Conservation (phyloP, 2,329 filamentous ascomycete genomes). For the Xylariomycetidae sp. region DNA sequence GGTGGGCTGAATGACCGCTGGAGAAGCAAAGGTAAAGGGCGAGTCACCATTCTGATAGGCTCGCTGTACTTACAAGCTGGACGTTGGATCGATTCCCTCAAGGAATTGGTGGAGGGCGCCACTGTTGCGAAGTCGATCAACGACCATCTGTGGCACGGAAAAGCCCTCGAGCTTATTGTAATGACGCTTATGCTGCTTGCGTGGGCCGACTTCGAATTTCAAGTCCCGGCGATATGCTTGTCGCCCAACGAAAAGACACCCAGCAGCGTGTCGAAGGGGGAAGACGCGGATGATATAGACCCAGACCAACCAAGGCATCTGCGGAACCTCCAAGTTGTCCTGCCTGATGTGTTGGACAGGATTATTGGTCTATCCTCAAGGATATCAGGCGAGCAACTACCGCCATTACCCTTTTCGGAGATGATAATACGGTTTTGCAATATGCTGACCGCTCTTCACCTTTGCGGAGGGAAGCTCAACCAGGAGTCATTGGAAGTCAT, state of each 20-base stretch:
- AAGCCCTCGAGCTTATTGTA: slow-evolving; percentile 82
- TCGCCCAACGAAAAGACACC: slow-evolving; percentile 42
- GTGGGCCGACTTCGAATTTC: slow-evolving; percentile 79
- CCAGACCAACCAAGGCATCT: slow-evolving; percentile 46
- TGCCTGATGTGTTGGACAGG: slow-evolving; percentile 70
- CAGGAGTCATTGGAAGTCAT: slow-evolving; percentile 57
- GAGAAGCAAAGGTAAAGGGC: slow-evolving; percentile 73
- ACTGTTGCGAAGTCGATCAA: slow-evolving; percentile 70
- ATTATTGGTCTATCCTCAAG: slow-evolving; percentile 69
- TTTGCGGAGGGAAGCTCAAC: slow-evolving; percentile 57
- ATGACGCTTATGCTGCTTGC: slow-evolving; percentile 77
- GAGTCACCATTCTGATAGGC: slow-evolving; percentile 73
- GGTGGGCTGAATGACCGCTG: slow-evolving; percentile 69
- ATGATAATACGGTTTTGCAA: slow-evolving; percentile 68
- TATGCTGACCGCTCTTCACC: slow-evolving; percentile 60
- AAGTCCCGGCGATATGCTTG: slow-evolving; percentile 56
- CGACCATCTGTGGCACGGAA: slow-evolving; percentile 96
- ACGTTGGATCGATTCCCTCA: slow-evolving; percentile 81
- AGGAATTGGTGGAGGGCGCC: slow-evolving; percentile 75
- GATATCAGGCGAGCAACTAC: slow-evolving; percentile 63
- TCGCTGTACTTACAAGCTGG: slow-evolving; percentile 85
- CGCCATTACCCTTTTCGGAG: slow-evolving; percentile 66
- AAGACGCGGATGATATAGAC: slow-evolving; percentile 34
- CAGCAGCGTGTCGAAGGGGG: slow-evolving; percentile 27
- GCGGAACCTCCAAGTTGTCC: slow-evolving; percentile 47